A percentile compares a stretch with the other conserved stretches of the same genome.
Conservation (phyloP, 1,284 basidiomycete genomes). For the Coniferiporia weirii region DNA sequence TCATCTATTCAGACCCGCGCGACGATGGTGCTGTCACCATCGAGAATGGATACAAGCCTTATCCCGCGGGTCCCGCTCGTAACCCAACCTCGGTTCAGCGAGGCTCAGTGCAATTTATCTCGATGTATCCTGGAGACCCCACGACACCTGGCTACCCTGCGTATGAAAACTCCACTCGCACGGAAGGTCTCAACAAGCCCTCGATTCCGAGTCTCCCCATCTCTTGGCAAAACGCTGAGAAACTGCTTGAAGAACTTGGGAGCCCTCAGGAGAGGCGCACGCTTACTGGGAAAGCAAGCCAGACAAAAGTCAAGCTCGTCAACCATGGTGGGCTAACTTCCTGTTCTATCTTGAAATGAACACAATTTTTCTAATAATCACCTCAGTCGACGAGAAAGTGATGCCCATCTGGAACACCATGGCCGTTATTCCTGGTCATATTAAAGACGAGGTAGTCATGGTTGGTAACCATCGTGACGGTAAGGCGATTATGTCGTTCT, state of each 20-base stretch:
- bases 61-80: constrained; percentile 85
- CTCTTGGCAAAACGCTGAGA: constrained; percentile 65
- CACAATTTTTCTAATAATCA: constrained; percentile 15
- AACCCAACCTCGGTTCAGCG: constrained; percentile 83
- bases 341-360: constrained; percentile 2
- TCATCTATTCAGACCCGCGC: constrained; percentile 86
- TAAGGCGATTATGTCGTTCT: constrained; percentile 29
- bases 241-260: constrained; percentile 55
- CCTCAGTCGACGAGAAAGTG: constrained; percentile 65
- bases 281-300: constrained; percentile 46
- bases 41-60: constrained; percentile 70
- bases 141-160: constrained; percentile 85
- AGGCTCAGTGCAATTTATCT: constrained; percentile 82
- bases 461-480: constrained; percentile 88
- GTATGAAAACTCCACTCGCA: constrained; percentile 77
- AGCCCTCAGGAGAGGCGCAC: constrained; percentile 29
- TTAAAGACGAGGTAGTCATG: constrained; percentile 81
- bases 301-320: constrained; percentile 46
- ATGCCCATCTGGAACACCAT: constrained; percentile 88
- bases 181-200: constrained; percentile 67
- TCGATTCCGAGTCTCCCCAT: constrained; percentile 79
- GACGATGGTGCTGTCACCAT: constrained; percentile 84
- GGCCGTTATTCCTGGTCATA: constrained; percentile 84
- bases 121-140: constrained; percentile 79
- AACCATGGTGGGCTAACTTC: constrained; percentile 47